These are phyloP conservation scores for Acacia concinna DNA, from an alignment of 331 rosid genomes.

Conservation along the genomic window DNA sequence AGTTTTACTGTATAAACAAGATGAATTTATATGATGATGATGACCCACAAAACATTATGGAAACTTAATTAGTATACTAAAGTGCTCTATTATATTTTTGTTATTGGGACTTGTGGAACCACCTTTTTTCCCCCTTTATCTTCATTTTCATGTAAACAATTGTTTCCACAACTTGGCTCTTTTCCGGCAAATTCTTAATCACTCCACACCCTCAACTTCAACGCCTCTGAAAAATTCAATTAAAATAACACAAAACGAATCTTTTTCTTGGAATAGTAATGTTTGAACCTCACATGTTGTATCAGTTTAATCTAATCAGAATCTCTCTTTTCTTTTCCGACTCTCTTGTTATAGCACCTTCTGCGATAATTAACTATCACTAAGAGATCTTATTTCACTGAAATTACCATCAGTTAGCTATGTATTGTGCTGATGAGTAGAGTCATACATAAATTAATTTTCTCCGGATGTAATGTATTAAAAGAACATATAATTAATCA, in stretches of 20 bases:
- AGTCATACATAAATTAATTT: not conserved
- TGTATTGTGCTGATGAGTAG: not conserved
- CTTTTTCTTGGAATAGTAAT: slow-evolving; percentile 10
- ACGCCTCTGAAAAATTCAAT: not conserved
- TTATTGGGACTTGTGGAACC: slow-evolving; percentile 4
- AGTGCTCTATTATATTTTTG: not conserved
- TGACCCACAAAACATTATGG: not conserved
- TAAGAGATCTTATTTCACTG: not conserved
- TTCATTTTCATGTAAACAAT: not conserved
- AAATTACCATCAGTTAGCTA: not conserved
- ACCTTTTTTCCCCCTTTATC: not conserved
- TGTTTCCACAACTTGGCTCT: not conserved
- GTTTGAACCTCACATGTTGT: not conserved
- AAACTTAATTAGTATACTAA: not conserved
- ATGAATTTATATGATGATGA: not conserved
- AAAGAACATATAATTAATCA: not conserved
- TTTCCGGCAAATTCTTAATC: not conserved
- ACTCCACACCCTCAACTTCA: not conserved
- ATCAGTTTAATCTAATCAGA: not conserved
- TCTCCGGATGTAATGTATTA: not conserved
- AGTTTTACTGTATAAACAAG: not conserved
- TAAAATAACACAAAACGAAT: not conserved
- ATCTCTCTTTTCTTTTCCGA: not conserved
- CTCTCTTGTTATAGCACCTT: not conserved
- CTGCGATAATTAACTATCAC: not conserved